Evolutionary conservation across 768 basidiomycete species (phyloP).

Genomic region (Daedaleopsis nitida): DNA sequence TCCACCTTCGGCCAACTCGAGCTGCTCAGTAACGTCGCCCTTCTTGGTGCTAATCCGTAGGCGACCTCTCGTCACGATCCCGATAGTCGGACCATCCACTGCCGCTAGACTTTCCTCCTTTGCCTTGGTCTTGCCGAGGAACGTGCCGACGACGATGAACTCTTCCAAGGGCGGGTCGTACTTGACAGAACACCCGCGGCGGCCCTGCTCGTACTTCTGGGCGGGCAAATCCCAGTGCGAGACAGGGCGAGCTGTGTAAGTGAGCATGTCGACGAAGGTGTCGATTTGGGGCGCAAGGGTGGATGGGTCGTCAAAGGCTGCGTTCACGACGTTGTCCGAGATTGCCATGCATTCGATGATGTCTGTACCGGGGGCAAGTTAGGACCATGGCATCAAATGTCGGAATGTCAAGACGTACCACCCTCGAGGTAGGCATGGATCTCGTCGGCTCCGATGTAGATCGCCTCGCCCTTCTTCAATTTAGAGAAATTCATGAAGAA

Average conservation of each 20-base stretch:
- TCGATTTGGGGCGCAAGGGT: slow-evolving; percentile 18
- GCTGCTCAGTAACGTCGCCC: slow-evolving; percentile 7
- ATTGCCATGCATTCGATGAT: slow-evolving; percentile 66
- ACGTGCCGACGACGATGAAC: slow-evolving; percentile 31
- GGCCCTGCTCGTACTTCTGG: slow-evolving; percentile 17
- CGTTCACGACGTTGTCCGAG: slow-evolving; percentile 61
- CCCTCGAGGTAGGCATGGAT: slow-evolving; percentile 62
- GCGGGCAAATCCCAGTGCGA: slow-evolving; percentile 26
- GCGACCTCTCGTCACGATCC: slow-evolving; percentile 26
- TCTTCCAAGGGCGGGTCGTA: slow-evolving; percentile 32
- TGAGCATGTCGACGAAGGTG: slow-evolving; percentile 29
- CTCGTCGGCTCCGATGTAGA: slow-evolving; percentile 57
- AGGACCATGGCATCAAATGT: neutral
- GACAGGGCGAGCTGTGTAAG: slow-evolving; percentile 28
- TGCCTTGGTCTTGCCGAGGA: slow-evolving; percentile 8
- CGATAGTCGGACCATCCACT: slow-evolving; percentile 28
- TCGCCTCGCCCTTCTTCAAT: slow-evolving; percentile 50
- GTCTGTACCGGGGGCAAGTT: slow-evolving; percentile 33
- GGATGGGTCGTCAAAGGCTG: slow-evolving; percentile 40
- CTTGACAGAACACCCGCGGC: slow-evolving; percentile 18
- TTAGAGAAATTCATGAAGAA: slow-evolving; percentile 57
- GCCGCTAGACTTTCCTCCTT: slow-evolving; percentile 14
- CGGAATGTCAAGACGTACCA: slow-evolving; percentile 34
- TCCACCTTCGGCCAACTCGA: slow-evolving; percentile 22
- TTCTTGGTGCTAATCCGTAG: slow-evolving; percentile 14